Conservation (phyloP, 306 rosid species). For the Quillaja saponaria region DNA sequence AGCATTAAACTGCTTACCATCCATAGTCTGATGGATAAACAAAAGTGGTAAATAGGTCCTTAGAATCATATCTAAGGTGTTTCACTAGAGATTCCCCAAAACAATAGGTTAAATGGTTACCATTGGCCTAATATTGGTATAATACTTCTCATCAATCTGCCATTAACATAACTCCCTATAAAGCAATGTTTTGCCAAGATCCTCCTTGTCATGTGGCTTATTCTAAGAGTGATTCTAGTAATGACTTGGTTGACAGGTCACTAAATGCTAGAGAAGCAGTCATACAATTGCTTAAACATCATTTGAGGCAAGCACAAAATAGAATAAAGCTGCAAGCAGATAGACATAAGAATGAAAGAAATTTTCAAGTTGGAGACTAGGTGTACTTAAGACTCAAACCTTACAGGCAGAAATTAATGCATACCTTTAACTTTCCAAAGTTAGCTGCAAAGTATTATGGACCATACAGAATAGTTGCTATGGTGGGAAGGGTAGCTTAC, state of each 20-base stretch:
- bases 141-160: too few relatives aligned
- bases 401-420: background rate
- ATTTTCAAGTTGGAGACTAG: background rate
- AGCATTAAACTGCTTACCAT: background rate
- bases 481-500: background rate
- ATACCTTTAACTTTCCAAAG: background rate
- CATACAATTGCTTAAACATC: background rate
- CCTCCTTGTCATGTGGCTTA: too few relatives aligned
- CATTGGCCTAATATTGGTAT: too few relatives aligned
- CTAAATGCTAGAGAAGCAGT: background rate
- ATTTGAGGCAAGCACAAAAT: background rate
- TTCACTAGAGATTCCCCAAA: too few relatives aligned
- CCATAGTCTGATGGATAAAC: background rate
- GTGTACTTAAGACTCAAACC: background rate
- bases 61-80: background rate
- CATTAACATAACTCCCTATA: too few relatives aligned
- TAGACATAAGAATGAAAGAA: background rate
- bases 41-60: fast-evolving
- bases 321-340: background rate
- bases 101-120: too few relatives aligned
- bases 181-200: too few relatives aligned
- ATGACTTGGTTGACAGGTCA: background rate
- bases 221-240: too few relatives aligned
- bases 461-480: background rate
- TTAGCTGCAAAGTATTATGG: background rate